These are phyloP conservation scores for Filobasidium floriforme DNA, from an alignment of 768 basidiomycete species.

Conservation along the genomic window DNA sequence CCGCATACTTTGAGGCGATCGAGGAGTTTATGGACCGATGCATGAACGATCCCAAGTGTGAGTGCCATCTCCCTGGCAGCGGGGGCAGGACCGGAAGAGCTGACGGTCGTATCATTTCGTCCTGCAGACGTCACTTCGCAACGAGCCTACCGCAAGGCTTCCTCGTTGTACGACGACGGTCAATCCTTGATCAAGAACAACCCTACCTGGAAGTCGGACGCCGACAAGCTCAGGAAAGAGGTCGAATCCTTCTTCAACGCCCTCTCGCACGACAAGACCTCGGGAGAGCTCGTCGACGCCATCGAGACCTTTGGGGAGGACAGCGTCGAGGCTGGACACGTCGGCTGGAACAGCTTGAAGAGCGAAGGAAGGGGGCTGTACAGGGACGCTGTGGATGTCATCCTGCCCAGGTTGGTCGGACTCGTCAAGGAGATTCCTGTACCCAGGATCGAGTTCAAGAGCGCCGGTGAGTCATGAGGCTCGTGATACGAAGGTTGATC, in stretches of 20 bases:
- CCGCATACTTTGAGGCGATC: constrained; percentile 43
- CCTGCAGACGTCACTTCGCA: constrained; percentile 41
- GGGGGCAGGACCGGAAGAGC: not conserved
- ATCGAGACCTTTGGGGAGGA: constrained; percentile 45
- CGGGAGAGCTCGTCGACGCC: constrained; percentile 41
- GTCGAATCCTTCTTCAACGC: constrained; percentile 42
- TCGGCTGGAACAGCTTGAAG: constrained; percentile 40
- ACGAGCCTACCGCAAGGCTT: constrained; percentile 44
- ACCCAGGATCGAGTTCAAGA: constrained; percentile 47
- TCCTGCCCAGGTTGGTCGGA: constrained; percentile 44
- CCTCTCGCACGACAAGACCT: constrained; percentile 41
- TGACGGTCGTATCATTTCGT: not conserved
- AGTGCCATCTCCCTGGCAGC: not conserved
- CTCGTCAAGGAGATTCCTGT: constrained; percentile 47
- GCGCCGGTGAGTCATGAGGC: constrained; percentile 29
- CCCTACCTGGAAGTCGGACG: constrained; percentile 43
- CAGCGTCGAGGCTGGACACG: constrained; percentile 40
- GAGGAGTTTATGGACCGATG: constrained; percentile 42
- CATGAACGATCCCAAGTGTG: constrained; percentile 44
- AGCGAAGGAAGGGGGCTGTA: constrained; percentile 44
- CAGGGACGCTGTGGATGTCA: constrained; percentile 45
- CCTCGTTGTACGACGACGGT: constrained; percentile 45
- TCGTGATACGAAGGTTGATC: not conserved
- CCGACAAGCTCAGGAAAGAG: constrained; percentile 39
- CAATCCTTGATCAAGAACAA: constrained; percentile 43